A percentile compares a stretch with the other conserved stretches of the same genome.
Conservation (phyloP, 169 alveolate species). For the Cryptosporidium viatorum region DNA sequence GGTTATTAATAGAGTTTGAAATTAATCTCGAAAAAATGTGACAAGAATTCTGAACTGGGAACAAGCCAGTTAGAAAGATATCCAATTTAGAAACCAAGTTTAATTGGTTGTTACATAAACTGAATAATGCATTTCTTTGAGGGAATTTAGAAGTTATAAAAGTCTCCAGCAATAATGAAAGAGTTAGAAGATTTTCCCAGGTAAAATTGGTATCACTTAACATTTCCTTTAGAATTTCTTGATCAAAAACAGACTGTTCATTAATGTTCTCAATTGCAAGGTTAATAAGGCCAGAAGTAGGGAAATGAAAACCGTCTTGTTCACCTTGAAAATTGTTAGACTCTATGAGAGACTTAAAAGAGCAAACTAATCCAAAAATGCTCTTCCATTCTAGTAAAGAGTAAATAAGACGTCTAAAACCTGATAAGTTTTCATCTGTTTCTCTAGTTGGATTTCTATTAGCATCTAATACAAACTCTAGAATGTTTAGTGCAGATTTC, state of each 20-base stretch:
- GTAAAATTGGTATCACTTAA: neutral
- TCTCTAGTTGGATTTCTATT: neutral
- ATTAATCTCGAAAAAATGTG: neutral
- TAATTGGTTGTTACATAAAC: neutral
- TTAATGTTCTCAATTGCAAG: conserved; percentile 20
- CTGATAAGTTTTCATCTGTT: neutral
- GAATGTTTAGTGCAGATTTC: conserved; percentile 7
- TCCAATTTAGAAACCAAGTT: neutral
- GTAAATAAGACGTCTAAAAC: neutral
- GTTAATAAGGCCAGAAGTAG: neutral
- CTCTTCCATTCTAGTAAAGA: conserved; percentile 11
- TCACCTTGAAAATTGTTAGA: neutral
- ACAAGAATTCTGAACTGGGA: neutral
- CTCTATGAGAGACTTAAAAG: neutral
- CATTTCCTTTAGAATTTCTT: neutral
- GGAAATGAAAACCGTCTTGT: neutral
- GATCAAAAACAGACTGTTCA: neutral
- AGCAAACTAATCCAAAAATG: neutral
- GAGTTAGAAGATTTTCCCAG: neutral
- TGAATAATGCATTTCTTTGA: neutral
- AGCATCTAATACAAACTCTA: neutral
- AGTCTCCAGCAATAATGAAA: conserved; percentile 23
- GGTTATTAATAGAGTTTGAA: neutral
- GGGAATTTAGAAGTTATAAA: neutral
- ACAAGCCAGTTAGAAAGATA: neutral